phyloP scores from a whole-genome alignment of 768 basidiomycete genomes.

The Dioszegia hungarica region DNA sequence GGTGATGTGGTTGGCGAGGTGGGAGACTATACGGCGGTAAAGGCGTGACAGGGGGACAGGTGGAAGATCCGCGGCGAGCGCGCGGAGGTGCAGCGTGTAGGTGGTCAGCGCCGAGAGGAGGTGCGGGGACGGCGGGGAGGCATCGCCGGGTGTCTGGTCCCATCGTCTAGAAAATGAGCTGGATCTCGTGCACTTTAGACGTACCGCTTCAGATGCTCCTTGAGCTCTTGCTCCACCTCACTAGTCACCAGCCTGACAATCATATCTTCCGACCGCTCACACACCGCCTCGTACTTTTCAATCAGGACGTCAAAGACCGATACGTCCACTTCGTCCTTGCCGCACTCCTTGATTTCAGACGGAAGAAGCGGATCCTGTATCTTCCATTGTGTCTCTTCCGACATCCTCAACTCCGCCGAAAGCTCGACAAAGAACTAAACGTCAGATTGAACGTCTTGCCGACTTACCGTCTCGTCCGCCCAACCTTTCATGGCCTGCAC shows the following conservation, averaged over 20 bases:
- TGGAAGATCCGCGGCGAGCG: constrained; percentile 64
- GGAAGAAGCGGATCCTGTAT: constrained; percentile 25
- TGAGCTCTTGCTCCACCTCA: constrained; percentile 74
- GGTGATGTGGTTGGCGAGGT: constrained; percentile 69
- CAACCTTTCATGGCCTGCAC: constrained; percentile 66
- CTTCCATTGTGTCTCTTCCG: constrained; percentile 13
- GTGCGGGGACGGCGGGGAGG: constrained; percentile 54
- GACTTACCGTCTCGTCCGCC: constrained; percentile 81
- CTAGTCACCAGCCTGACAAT: constrained; percentile 72
- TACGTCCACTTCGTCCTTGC: constrained; percentile 37
- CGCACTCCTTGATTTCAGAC: neutral
- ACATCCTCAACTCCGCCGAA: constrained; percentile 52
- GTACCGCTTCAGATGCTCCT: constrained; percentile 62
- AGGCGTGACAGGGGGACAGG: constrained; percentile 57
- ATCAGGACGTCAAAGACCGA: constrained; percentile 77
- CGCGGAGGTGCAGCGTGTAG: constrained; percentile 71
- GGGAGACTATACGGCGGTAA: constrained; percentile 69
- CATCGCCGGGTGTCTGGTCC: constrained; percentile 44
- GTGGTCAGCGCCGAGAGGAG: constrained; percentile 72
- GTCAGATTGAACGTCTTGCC: neutral
- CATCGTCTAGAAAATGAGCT: constrained; percentile 35
- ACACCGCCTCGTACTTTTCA: constrained; percentile 60
- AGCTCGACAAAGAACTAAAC: constrained; percentile 88
- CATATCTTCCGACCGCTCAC: constrained; percentile 76
- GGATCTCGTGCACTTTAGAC: constrained; percentile 19